Evolutionary conservation across 306 rosid species (phyloP), one percentile per base, ranked within the genome.

Genomic region (Crataegus laevigata): DNA sequence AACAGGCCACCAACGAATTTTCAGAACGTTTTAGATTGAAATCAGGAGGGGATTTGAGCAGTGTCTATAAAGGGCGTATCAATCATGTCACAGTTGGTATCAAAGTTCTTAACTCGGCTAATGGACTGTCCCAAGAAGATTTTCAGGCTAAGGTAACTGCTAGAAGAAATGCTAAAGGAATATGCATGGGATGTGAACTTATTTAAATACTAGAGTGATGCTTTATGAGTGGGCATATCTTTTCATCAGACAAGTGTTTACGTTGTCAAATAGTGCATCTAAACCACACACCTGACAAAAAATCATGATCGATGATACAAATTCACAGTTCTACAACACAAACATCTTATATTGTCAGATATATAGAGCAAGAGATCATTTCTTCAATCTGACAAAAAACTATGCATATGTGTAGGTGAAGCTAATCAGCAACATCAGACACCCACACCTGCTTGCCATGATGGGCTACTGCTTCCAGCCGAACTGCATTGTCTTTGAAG

Each of bases 391-490:
- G 7, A 36, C 40, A 7, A 36, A 36, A 36, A 36, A 36, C 2
- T 7, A 36, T 36, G 40, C 40, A 36, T 34, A 34, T 75, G 63
- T 82, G 79, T 22, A 93, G 98, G 91, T 91, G 84, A 87, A 83
- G 82, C 75, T 84, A 59, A 79, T 91, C 5, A 82, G 91, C 77
- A 73, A 78, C 12, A 77, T 91, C 50, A 82, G 90, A 57, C 98
- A 93, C 36, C 98, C 97, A 5, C 84, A 91, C 75, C 63, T 91
- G 75, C 82, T 93, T 38, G 86, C 93, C 24, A 74, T 84, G 86
- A 66, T 88, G 24, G 98, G 98, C 45, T 84, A 87, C 63, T 89
- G 97, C 81, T 75, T 68, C 0, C 87, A 89, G 79, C 89, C 84
- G 8, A 85, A 83, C 73, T 85, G 86, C 82, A 38, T 88, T 62